These are phyloP conservation scores for Penicillium corylophilum DNA, from an alignment of 2,329 filamentous ascomycete species.

Conservation along the genomic window DNA sequence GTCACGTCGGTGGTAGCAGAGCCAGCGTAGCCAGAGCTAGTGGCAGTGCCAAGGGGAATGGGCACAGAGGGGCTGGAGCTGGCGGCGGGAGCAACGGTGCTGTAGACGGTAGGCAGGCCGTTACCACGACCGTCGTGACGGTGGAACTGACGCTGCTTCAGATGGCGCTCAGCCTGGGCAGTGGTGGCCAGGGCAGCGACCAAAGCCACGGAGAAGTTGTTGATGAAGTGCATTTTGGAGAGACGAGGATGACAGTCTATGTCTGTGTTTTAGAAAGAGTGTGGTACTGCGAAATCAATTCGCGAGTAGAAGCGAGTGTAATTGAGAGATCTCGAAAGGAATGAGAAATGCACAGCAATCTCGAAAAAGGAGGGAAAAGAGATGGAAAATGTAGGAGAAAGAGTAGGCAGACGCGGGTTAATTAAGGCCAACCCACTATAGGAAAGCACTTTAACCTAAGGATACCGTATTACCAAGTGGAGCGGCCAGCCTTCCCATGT, in stretches of 20 bases:
- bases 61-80: constrained; percentile 10
- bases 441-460: neutral
- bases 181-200: constrained; percentile 37
- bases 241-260: constrained; percentile 4
- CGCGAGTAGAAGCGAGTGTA: constrained; percentile 25
- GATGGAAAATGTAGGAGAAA: constrained; percentile 8
- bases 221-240: constrained; percentile 36
- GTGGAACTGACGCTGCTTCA: constrained; percentile 22
- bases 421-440: constrained; percentile 1
- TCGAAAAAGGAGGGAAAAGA: constrained; percentile 9
- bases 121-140: neutral
- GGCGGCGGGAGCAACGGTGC: constrained; percentile 4
- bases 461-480: neutral
- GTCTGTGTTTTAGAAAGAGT: constrained; percentile 5
- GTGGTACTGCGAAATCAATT: constrained; percentile 37
- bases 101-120: constrained; percentile 3
- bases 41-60: constrained; percentile 23
- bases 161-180: constrained; percentile 33
- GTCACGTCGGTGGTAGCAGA: constrained; percentile 28
- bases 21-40: constrained; percentile 12
- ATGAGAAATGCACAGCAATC: neutral
- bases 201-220: constrained; percentile 37
- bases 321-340: constrained; percentile 4
- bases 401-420: constrained; percentile 16
- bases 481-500: neutral